Conservation (phyloP, 169 alveolate genomes). For the Eimeria sp. region DNA sequence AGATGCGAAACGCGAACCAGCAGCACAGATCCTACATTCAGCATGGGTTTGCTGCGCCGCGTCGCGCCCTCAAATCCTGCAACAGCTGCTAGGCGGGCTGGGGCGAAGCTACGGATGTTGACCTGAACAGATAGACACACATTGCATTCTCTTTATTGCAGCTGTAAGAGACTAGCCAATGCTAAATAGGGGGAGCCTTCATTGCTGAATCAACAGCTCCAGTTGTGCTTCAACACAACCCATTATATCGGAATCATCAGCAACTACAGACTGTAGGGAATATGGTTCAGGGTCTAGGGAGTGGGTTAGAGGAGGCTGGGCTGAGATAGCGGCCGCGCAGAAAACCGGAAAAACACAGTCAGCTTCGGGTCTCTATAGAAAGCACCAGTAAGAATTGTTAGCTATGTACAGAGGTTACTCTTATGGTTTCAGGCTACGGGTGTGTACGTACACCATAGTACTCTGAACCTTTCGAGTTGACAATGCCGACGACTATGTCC, state of each 20-base stretch:
- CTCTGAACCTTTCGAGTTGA: constrained; percentile 54
- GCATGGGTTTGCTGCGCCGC: constrained; percentile 56
- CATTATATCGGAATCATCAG: background rate
- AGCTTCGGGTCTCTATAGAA: background rate
- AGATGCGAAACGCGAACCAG: constrained; percentile 53
- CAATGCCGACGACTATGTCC: constrained; percentile 70
- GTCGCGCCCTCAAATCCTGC: constrained; percentile 79
- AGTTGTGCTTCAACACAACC: background rate
- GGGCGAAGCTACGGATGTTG: constrained; percentile 49
- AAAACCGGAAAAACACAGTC: background rate
- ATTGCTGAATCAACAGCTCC: background rate
- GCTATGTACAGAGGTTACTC: background rate
- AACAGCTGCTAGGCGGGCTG: constrained; percentile 60
- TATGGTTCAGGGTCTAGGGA: background rate
- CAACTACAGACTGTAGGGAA: background rate
- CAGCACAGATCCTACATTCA: constrained; percentile 60
- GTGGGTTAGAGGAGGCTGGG: background rate
- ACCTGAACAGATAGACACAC: constrained; percentile 22
- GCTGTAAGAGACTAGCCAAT: background rate
- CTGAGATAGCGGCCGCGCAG: background rate
- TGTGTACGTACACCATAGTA: constrained; percentile 38
- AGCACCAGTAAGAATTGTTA: background rate
- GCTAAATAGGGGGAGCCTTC: background rate
- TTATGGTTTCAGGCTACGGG: background rate
- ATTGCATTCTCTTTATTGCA: background rate